Evolutionary conservation across 495 filamentous ascomycete species (phyloP), one percentile per base, ranked within the genome.

Genomic region (Annulohypoxylon moriforme): DNA sequence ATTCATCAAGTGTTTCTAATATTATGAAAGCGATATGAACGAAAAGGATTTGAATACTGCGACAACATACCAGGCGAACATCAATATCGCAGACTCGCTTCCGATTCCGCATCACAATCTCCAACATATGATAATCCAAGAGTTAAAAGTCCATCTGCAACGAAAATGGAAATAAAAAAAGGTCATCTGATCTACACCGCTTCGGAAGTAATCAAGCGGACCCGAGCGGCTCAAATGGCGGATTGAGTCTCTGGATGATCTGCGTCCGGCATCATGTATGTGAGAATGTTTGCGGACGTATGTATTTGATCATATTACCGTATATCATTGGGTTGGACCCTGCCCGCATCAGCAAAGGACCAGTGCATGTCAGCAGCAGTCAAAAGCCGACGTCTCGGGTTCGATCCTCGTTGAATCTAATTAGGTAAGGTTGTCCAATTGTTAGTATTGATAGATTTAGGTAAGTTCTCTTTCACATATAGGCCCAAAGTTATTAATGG

Each of bases 141-240:
- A 25, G 5, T 8, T 13, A 24, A 49, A 49, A 49, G 46, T 49
- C 46, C 46, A 49, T 49, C 8, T 22, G 18, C 18, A 25, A 49
- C 46, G 20, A 25, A 49, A 49, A 49, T 9, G 46, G 46, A 49
- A 25, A 24, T 49, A 24, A 25, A 4, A 27, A 20, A 25, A 4
- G 18, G 46, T 49, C 27, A 53, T 31, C 24, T 53, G 49, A 53
- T 53, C 49, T 53, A 53, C 49, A 31, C 49, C 49, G 49, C 49
- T 31, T 25, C 24, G 49, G 24, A 53, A 31, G 3, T 6, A 55
- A 6, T 55, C 29, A 53, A 16, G 9, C 50, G 13, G 29, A 11
- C 27, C 50, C 50, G 29, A 55, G n/a, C 1, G 50, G 50, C 27
- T 33, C 9, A 33, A 31, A 34, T 33, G 5, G 22, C 18, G 46